These are phyloP conservation scores for Wickerhamiella allomyrinae DNA, from an alignment of 805 yeast species.

Conservation along the genomic window DNA sequence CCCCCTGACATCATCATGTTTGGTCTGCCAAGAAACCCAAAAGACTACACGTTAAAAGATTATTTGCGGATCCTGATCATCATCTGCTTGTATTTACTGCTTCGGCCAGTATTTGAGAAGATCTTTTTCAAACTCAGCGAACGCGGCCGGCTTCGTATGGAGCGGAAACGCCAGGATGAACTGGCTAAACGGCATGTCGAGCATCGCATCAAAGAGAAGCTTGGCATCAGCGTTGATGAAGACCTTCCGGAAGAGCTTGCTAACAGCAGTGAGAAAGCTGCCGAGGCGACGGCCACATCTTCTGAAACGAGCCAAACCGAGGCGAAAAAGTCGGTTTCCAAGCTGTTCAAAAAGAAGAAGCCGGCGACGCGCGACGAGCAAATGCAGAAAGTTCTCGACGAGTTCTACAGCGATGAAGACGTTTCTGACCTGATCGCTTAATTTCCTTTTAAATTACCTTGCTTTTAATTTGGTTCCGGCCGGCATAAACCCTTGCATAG, in stretches of 20 bases:
- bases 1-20: constrained; percentile 19
- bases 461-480: too few relatives aligned
- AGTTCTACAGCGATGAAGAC: constrained; percentile 24
- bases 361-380: constrained; percentile 7
- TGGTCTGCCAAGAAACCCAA: constrained; percentile 22
- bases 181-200: constrained; percentile 16
- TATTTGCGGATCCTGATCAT: constrained; percentile 22
- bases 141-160: constrained; percentile 15
- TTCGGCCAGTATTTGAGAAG: constrained; percentile 22
- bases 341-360: constrained; percentile 7
- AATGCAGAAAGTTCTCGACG: constrained; percentile 13
- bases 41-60: constrained; percentile 20
- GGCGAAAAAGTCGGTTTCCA: constrained; percentile 6
- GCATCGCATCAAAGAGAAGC: constrained; percentile 18
- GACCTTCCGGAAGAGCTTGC: constrained; percentile 6
- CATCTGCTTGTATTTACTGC: constrained; percentile 19
- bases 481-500: too few relatives aligned
- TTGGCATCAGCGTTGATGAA: constrained; percentile 10
- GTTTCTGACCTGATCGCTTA: constrained; percentile 19
- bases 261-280: neutral
- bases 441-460: neutral
- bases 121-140: constrained; percentile 19
- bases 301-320: neutral
- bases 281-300: constrained; percentile 3
- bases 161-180: constrained; percentile 17